These are phyloP conservation scores for Boletellus ananas DNA, from an alignment of 768 basidiomycete genomes.

Conservation along the genomic window DNA sequence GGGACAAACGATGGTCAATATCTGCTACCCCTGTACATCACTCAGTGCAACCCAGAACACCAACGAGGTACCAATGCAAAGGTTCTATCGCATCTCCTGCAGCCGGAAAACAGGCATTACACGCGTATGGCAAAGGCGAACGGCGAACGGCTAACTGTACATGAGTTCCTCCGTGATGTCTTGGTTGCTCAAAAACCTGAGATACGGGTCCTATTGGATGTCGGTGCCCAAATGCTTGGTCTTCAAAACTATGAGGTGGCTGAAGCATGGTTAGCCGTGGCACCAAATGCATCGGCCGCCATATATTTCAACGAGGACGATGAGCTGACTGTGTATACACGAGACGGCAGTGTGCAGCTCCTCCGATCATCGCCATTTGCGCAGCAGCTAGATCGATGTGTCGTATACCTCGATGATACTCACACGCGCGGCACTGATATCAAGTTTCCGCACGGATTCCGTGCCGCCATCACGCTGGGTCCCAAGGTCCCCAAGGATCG, in stretches of 20 bases:
- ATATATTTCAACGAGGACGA: neutral
- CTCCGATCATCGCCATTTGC: neutral
- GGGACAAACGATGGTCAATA: slow-evolving; percentile 38
- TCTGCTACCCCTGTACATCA: slow-evolving; percentile 28
- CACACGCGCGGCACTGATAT: neutral
- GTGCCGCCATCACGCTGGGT: neutral
- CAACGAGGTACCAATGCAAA: slow-evolving; percentile 12
- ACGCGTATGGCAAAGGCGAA: neutral
- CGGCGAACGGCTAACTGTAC: slow-evolving; percentile 7
- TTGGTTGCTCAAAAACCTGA: slow-evolving; percentile 31
- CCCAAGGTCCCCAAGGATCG: neutral
- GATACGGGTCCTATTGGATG: slow-evolving; percentile 46
- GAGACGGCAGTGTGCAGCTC: neutral
- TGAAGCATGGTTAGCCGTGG: slow-evolving; percentile 34
- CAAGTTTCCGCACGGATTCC: neutral
- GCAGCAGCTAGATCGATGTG: neutral
- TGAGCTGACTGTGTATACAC: neutral
- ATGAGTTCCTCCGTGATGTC: slow-evolving; percentile 24
- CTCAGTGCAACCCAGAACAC: slow-evolving; percentile 16
- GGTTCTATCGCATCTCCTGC: slow-evolving; percentile 19
- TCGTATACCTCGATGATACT: neutral
- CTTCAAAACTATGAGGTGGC: slow-evolving; percentile 39
- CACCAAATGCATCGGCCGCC: neutral
- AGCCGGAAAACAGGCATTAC: slow-evolving; percentile 19
- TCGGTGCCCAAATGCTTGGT: slow-evolving; percentile 55